Conservation (phyloP, 163 green algal genomes). For the Volvox carteri region DNA sequence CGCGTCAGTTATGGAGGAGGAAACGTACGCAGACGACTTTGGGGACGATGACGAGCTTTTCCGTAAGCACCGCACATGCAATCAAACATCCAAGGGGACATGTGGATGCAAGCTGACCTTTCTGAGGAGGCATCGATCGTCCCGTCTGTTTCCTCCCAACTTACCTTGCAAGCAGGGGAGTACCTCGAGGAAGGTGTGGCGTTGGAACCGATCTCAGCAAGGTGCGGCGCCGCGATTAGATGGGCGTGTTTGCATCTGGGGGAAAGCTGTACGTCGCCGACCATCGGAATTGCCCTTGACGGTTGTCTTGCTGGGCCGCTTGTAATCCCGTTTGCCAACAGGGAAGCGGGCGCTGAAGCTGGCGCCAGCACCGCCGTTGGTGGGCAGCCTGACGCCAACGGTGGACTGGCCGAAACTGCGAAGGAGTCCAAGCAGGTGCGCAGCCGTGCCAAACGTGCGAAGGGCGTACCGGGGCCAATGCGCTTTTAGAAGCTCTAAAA, state of each 20-base stretch:
- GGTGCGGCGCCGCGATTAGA: no score
- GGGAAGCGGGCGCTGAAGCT: background rate
- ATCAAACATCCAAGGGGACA: no score
- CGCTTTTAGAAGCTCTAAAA: no score
- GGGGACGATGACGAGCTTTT: conserved; percentile 37
- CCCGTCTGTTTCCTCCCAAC: background rate
- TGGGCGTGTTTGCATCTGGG: no score
- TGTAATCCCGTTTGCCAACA: background rate
- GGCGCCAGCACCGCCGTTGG: background rate
- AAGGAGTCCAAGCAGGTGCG: background rate
- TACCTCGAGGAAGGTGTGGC: conserved; percentile 6
- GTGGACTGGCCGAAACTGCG: background rate
- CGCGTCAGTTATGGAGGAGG: background rate
- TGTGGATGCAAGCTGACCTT: background rate
- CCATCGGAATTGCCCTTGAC: no score
- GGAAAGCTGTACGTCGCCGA: no score
- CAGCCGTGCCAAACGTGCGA: no score
- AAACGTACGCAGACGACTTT: conserved; percentile 26
- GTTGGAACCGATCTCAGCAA: background rate
- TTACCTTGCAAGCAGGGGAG: conserved; percentile 4
- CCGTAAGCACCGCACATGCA: background rate
- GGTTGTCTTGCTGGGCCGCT: no score
- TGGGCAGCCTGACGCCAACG: background rate
- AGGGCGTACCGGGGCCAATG: no score
- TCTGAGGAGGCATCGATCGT: background rate